These are phyloP conservation scores for Leccinum sublutescens DNA, from an alignment of 768 basidiomycete genomes.

Conservation along the genomic window DNA sequence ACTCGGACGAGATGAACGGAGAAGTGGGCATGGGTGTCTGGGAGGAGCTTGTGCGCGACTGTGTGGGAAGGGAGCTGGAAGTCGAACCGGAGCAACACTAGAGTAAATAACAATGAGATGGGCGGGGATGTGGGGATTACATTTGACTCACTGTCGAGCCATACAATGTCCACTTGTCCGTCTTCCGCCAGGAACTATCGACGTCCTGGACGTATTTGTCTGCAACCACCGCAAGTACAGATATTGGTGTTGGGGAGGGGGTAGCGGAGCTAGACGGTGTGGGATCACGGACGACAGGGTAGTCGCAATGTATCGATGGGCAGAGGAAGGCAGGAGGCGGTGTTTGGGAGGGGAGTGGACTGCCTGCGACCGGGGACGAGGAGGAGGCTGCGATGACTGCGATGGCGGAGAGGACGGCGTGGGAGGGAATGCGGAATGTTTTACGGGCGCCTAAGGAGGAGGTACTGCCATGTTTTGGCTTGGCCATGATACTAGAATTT, in stretches of 20 bases:
- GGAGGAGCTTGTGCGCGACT: constrained; percentile 2
- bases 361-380: constrained; percentile 44
- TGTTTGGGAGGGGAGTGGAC: constrained; percentile 37
- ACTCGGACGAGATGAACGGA: constrained; percentile 18
- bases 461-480: constrained; percentile 43
- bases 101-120: background rate
- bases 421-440: constrained; percentile 39
- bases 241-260: constrained; percentile 9
- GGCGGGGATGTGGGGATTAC: constrained; percentile 1
- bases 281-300: background rate
- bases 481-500: constrained; percentile 46
- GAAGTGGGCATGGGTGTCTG: constrained; percentile 12
- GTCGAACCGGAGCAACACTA: constrained; percentile 21
- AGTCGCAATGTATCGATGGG: constrained; percentile 39
- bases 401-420: constrained; percentile 52
- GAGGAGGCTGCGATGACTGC: constrained; percentile 50
- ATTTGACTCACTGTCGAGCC: constrained; percentile 61
- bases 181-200: constrained; percentile 60
- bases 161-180: constrained; percentile 57
- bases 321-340: constrained; percentile 61
- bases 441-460: constrained; percentile 2
- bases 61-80: constrained; percentile 2
- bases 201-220: constrained; percentile 50
- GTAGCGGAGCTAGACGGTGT: constrained; percentile 9
- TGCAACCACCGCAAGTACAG: constrained; percentile 37